Evolutionary conservation across 192 early-diverging fungal species (phyloP), one percentile per base, ranked within the genome.

Genomic region (Funneliformis mosseae): DNA sequence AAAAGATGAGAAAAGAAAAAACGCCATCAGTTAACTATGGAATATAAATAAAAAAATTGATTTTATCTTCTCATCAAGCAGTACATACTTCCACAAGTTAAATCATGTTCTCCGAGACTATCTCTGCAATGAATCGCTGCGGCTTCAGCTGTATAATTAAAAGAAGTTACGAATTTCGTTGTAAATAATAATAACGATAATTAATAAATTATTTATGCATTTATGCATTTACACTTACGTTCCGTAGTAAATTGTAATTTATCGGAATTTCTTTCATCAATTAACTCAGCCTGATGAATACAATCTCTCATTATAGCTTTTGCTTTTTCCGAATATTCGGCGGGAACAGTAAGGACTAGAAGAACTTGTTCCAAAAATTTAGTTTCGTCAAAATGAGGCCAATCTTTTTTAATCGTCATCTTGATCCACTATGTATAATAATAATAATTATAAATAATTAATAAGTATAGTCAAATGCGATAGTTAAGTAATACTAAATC

Each of bases 221-320:
- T 3, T 33, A 33, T 33, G 33, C 48, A 16, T 55, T 21, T 55
- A 6, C 5, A 55, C 73, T 27, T 59, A 74, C 73, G 50, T 39
- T 75, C 73, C 2, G 43, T 48, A 7, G 25, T 50, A 60, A 75
- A 75, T 50, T 42, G 10, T 14, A 75, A 50, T n/a, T 39, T 21
- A 23, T 33, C 9, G 8, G 38, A 23, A 10, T 60, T 7, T 75
- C n/a, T 33, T 18, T 82, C 67, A 60, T 82, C 67, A 25, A 88
- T 88, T 23, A 90, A 78, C 25, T 83, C 87, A 27, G 89, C 89
- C n/a, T 87, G 71, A 45, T 84, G 82, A 6, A 18, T 16, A 55
- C 50, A 55, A 7, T 55, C 18, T 55, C 50, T 55, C 89, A 90
- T 90, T 21, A 83, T 85, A 4, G 82, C 83, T 77, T 55, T 55